These are phyloP conservation scores for Trametes cinnabarina DNA, from an alignment of 768 basidiomycete genomes.

Conservation along the genomic window DNA sequence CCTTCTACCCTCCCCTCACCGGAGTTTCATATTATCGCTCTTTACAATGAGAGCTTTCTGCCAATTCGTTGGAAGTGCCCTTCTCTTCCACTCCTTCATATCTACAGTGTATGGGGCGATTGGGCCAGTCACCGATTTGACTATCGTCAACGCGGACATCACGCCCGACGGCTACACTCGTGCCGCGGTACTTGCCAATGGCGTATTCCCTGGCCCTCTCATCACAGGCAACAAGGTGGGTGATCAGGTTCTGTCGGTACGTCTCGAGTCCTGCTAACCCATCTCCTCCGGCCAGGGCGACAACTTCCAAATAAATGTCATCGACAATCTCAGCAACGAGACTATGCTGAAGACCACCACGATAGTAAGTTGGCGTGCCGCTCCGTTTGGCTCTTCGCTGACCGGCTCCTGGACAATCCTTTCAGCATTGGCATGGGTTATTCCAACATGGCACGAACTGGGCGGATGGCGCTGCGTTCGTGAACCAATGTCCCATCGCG, in stretches of 20 bases:
- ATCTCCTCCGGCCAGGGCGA: slow-evolving; percentile 12
- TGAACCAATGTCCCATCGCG: slow-evolving; percentile 40
- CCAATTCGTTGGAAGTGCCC: not conserved
- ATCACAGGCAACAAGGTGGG: slow-evolving; percentile 25
- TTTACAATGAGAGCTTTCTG: slow-evolving; percentile 6
- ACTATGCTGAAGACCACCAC: slow-evolving; percentile 23
- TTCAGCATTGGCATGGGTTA: slow-evolving; percentile 49
- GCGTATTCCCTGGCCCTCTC: slow-evolving; percentile 23
- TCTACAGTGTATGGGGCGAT: slow-evolving; percentile 19
- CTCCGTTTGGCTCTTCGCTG: too few relatives aligned
- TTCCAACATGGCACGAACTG: slow-evolving; percentile 43
- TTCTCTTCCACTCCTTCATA: not conserved
- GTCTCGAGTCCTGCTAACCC: too few relatives aligned
- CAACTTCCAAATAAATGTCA: slow-evolving; percentile 25
- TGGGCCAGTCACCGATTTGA: slow-evolving; percentile 27
- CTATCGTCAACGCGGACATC: slow-evolving; percentile 28
- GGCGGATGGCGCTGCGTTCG: slow-evolving; percentile 48
- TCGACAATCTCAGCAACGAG: slow-evolving; percentile 21
- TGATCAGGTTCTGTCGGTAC: not conserved
- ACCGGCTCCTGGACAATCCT: not conserved
- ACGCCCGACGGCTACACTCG: slow-evolving; percentile 34
- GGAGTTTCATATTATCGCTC: not conserved
- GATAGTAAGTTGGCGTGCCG: slow-evolving; percentile 13
- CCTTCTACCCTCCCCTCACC: not conserved
- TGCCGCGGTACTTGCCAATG: slow-evolving; percentile 20